These are phyloP conservation scores for Fusarium mundagurra DNA, from an alignment of 2,329 filamentous ascomycete genomes.

Conservation along the genomic window DNA sequence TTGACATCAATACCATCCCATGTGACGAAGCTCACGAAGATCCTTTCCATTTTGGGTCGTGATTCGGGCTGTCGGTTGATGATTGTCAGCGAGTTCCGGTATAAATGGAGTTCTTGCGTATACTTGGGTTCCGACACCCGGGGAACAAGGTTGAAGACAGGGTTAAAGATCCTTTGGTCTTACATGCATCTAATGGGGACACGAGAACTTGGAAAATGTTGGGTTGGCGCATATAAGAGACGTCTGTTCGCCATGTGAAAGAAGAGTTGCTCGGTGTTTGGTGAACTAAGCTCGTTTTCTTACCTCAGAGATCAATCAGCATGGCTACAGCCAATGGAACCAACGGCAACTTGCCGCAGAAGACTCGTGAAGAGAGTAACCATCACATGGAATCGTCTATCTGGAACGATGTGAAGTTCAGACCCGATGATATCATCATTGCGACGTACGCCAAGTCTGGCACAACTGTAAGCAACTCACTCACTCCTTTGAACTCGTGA, in stretches of 20 bases:
- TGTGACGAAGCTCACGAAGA: not conserved
- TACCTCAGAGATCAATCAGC: accelerated
- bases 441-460: slow-evolving; percentile 9
- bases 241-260: not conserved
- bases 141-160: not conserved
- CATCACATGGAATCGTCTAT: slow-evolving; percentile 17
- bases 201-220: not conserved
- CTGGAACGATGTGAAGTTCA: slow-evolving; percentile 9
- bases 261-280: not conserved
- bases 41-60: accelerated
- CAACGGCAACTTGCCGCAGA: not conserved
- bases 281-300: not conserved
- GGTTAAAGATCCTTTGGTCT: not conserved
- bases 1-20: not conserved
- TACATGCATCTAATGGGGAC: not conserved
- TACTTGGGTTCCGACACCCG: not conserved
- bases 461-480: not conserved
- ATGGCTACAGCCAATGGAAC: not conserved
- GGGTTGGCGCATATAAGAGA: not conserved
- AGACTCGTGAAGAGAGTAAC: slow-evolving; percentile 14
- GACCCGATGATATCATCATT: slow-evolving; percentile 16
- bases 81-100: not conserved
- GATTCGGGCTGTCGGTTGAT: not conserved
- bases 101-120: not conserved
- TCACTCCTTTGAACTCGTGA: accelerated